Conservation (phyloP, 1,284 basidiomycete genomes). For the Earliella scabrosa region DNA sequence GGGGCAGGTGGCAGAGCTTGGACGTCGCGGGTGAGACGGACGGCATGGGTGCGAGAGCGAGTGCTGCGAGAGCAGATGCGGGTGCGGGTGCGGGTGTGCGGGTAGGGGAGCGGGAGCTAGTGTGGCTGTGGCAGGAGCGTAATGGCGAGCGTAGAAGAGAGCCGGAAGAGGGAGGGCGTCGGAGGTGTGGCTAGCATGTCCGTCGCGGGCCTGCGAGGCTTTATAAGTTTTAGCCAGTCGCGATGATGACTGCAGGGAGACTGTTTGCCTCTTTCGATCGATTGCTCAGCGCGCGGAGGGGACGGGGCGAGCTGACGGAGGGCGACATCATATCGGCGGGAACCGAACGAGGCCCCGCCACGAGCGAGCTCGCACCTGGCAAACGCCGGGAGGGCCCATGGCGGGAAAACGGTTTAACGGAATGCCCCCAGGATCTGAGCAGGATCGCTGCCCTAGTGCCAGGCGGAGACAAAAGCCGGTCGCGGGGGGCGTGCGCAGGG, state of each 20-base stretch:
- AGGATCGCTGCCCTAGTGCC: not conserved
- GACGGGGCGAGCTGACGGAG: conserved; percentile 7
- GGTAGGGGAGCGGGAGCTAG: too few species aligned
- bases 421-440: too few species aligned
- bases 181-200: conserved; percentile 10
- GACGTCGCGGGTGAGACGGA: conserved; percentile 9
- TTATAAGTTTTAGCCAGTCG: conserved; percentile 36
- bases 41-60: conserved; percentile 12
- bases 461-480: not conserved
- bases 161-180: not conserved
- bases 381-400: conserved; percentile 26
- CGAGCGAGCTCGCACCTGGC: too few species aligned
- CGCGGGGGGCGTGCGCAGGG: too few species aligned
- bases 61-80: too few species aligned
- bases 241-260: conserved; percentile 5
- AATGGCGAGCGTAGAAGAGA: not conserved
- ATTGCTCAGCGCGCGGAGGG: conserved; percentile 31
- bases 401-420: conserved; percentile 4
- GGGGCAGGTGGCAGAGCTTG: conserved; percentile 38
- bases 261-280: conserved; percentile 31
- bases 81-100: too few species aligned
- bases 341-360: conserved; percentile 22
- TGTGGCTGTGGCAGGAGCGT: too few species aligned
- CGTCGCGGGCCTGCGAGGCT: conserved; percentile 19
- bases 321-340: conserved; percentile 16